These are phyloP conservation scores for Hypoxylon subgilvum DNA, from an alignment of 495 filamentous ascomycete genomes.

Conservation along the genomic window DNA sequence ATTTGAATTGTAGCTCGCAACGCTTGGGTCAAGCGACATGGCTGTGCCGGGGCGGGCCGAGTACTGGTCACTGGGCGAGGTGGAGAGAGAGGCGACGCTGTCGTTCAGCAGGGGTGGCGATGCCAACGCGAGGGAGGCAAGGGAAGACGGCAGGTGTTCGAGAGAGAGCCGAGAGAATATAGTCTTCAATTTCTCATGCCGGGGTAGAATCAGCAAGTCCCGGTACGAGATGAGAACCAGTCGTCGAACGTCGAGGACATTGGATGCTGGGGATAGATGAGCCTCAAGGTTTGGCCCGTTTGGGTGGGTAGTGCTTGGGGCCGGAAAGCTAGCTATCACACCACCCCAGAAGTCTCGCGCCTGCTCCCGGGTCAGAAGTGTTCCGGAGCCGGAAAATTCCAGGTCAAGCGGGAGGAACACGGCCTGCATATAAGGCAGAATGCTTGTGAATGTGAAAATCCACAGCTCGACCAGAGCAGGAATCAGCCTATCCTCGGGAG, in stretches of 20 bases:
- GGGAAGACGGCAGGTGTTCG: slow-evolving; percentile 75
- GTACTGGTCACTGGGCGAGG: slow-evolving; percentile 41
- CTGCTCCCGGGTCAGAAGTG: slow-evolving; percentile 74
- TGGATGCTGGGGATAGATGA: slow-evolving; percentile 45
- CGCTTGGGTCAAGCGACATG: slow-evolving; percentile 71
- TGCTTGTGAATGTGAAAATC: slow-evolving; percentile 86
- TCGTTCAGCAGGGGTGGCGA: slow-evolving; percentile 49
- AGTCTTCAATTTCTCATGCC: slow-evolving; percentile 81
- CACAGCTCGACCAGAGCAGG: slow-evolving; percentile 90
- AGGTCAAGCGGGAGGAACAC: slow-evolving; percentile 94
- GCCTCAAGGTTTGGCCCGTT: slow-evolving; percentile 29
- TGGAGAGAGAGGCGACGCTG: slow-evolving; percentile 49
- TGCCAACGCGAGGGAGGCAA: slow-evolving; percentile 51
- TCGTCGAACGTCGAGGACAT: slow-evolving; percentile 81
- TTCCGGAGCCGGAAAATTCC: slow-evolving; percentile 86
- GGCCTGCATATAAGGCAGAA: slow-evolving; percentile 93
- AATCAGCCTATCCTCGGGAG: slow-evolving; percentile 82
- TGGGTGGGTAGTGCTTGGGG: slow-evolving; percentile 20
- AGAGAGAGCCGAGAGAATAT: slow-evolving; percentile 91
- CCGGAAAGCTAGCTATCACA: slow-evolving; percentile 44
- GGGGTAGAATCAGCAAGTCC: slow-evolving; percentile 82
- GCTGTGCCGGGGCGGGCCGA: slow-evolving; percentile 67
- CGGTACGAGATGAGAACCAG: slow-evolving; percentile 90
- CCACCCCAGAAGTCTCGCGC: slow-evolving; percentile 88
- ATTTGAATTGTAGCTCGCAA: slow-evolving; percentile 76